Evolutionary conservation across 306 rosid genomes (phyloP).

Genomic region (Heteromeles arbutifolia): DNA sequence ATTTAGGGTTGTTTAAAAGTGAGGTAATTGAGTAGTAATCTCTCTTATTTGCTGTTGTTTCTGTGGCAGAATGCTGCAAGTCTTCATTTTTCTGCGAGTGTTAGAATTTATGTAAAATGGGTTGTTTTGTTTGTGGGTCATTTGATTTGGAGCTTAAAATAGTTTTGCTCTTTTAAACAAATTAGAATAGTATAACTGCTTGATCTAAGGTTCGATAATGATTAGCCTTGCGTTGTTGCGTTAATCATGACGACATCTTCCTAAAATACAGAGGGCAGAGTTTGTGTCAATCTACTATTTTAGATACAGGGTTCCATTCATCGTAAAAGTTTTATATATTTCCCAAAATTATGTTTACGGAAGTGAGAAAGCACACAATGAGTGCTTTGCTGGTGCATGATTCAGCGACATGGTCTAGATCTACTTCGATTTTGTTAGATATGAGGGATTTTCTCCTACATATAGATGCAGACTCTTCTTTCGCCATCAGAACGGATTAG

Average conservation of each 20-base stretch:
- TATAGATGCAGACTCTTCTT: background rate
- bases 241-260: background rate
- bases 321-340: background rate
- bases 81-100: background rate
- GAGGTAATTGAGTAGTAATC: background rate
- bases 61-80: background rate
- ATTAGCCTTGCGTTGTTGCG: background rate
- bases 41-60: background rate
- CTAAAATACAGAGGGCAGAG: background rate
- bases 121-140: background rate
- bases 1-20: background rate
- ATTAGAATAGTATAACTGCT: background rate
- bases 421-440: background rate
- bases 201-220: background rate
- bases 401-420: background rate
- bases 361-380: background rate
- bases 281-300: background rate
- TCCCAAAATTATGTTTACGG: background rate
- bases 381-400: background rate
- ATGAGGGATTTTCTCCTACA: background rate
- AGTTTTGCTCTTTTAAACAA: background rate
- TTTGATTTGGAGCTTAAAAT: background rate
- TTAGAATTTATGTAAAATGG: background rate
- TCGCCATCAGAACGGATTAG: background rate
- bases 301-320: background rate